Evolutionary conservation across 805 yeast genomes (phyloP).

Genomic region (Candida ficus): DNA sequence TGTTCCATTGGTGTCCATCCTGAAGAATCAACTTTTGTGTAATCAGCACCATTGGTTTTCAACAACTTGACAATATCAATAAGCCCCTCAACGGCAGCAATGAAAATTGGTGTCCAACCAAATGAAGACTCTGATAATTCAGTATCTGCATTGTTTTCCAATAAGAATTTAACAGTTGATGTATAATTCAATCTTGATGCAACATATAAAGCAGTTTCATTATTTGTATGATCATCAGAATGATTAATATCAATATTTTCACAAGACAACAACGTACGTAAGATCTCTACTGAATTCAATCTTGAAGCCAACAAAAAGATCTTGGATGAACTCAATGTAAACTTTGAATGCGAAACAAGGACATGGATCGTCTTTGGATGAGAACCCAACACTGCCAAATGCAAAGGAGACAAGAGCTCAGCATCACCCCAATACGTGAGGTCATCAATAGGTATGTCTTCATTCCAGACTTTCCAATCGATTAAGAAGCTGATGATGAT

Average conservation of each 20-base stretch:
- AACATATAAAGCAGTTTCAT: constrained; percentile 80
- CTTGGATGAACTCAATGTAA: constrained; percentile 44
- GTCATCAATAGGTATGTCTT: constrained; percentile 49
- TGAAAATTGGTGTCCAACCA: constrained; percentile 93
- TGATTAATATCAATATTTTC: constrained; percentile 62
- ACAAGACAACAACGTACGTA: constrained; percentile 46
- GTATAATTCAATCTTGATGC: constrained; percentile 62
- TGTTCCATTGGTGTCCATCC: constrained; percentile 99
- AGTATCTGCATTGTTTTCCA: constrained; percentile 59
- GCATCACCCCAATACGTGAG: constrained; percentile 58
- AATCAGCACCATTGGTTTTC: constrained; percentile 47
- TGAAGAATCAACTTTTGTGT: constrained; percentile 61
- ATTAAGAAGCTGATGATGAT: constrained; percentile 51
- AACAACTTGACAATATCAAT: constrained; percentile 50
- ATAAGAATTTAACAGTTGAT: constrained; percentile 48
- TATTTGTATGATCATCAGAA: constrained; percentile 45
- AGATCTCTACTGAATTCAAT: constrained; percentile 52
- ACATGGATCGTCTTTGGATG: constrained; percentile 73
- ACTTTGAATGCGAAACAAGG: constrained; percentile 43
- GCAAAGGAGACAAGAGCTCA: constrained; percentile 77
- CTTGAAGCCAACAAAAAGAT: constrained; percentile 57
- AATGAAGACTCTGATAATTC: constrained; percentile 74
- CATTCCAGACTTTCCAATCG: constrained; percentile 56
- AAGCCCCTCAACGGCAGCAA: constrained; percentile 84
- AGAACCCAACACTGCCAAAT: constrained; percentile 73